phyloP scores from a whole-genome alignment of 352 stramenopile species.

The Pythium pyrilobum region DNA sequence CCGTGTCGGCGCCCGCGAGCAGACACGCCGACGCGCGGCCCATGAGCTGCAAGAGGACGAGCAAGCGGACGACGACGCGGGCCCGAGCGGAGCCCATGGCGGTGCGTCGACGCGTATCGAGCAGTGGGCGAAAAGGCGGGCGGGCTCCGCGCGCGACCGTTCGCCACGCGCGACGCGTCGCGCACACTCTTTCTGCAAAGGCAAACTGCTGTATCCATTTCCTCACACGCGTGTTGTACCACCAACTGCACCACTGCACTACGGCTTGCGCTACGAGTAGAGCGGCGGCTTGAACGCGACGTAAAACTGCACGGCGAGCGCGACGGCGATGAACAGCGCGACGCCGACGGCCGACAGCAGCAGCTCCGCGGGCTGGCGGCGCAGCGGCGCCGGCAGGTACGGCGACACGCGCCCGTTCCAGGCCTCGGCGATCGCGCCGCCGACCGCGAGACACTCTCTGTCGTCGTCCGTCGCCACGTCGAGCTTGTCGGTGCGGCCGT shows the following conservation, averaged over 20 bases:
- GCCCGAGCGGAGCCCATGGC: too few relatives aligned
- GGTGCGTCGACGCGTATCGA: too few relatives aligned
- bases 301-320: conserved; percentile 19
- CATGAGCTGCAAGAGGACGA: background rate
- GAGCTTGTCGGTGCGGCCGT: background rate
- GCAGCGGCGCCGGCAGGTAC: conserved; percentile 5
- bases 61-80: too few relatives aligned
- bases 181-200: too few relatives aligned
- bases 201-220: too few relatives aligned
- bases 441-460: background rate
- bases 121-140: too few relatives aligned
- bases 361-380: background rate
- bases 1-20: conserved; percentile 55
- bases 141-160: too few relatives aligned
- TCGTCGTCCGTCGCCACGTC: background rate
- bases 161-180: too few relatives aligned
- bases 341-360: conserved; percentile 7
- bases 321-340: conserved; percentile 13
- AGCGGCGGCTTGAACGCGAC: conserved; percentile 11
- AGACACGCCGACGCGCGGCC: conserved; percentile 12
- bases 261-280: background rate
- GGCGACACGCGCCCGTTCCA: conserved; percentile 7
- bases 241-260: background rate
- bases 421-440: background rate
- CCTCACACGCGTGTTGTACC: too few relatives aligned